Evolutionary conservation across 192 early-diverging fungal species (phyloP).

Genomic region (Geosiphon pyriformis): DNA sequence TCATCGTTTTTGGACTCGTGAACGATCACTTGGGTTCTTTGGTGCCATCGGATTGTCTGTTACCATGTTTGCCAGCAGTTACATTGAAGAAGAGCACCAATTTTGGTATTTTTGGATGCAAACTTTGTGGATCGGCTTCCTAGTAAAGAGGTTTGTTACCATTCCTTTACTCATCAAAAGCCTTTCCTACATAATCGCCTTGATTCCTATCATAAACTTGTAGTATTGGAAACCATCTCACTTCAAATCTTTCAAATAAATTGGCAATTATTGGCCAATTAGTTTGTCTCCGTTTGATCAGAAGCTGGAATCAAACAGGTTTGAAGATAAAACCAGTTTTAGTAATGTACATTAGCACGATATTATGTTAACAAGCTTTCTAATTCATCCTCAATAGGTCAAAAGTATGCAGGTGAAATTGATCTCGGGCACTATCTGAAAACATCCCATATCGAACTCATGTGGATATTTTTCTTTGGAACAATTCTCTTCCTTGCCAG

Average conservation of each 20-base stretch:
- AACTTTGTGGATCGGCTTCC: constrained; percentile 47
- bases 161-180: no score
- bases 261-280: constrained; percentile 29
- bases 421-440: constrained; percentile 40
- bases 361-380: no score
- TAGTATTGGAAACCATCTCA: no score
- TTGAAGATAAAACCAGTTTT: no score
- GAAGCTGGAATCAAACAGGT: constrained; percentile 47
- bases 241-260: no score
- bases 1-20: constrained; percentile 22
- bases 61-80: constrained; percentile 60
- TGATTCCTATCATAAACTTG: no score
- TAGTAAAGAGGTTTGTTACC: constrained; percentile 35
- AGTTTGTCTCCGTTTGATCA: constrained; percentile 34
- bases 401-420: constrained; percentile 44
- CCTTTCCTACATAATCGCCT: no score
- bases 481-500: constrained; percentile 8
- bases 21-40: constrained; percentile 16
- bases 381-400: no score
- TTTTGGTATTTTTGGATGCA: constrained; percentile 73
- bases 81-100: constrained; percentile 72
- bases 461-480: constrained; percentile 33
- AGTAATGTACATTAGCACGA: no score
- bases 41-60: constrained; percentile 45
- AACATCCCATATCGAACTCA: constrained; percentile 21